Evolutionary conservation across 2,329 filamentous ascomycete genomes (phyloP).

Genomic region (Penicillium expansum): DNA sequence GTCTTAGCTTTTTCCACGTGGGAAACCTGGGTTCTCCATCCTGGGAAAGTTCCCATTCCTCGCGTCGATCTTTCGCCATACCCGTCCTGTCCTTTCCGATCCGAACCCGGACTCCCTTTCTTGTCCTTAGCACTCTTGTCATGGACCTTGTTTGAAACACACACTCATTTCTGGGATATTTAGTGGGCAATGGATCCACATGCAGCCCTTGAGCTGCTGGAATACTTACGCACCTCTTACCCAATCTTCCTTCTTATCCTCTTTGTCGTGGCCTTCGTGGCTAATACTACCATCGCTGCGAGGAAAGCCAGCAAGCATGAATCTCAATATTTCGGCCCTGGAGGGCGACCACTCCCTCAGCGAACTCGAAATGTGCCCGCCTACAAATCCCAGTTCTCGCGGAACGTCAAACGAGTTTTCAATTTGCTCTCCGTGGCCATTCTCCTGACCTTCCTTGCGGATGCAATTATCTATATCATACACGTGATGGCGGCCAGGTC

Average conservation of each 20-base stretch:
- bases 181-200: conserved; percentile 35
- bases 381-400: conserved; percentile 58
- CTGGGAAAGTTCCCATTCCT: conserved; percentile 1
- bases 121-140: conserved; percentile 23
- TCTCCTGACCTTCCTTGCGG: conserved; percentile 71
- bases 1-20: conserved; percentile 8
- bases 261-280: conserved; percentile 62
- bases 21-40: conserved; percentile 2
- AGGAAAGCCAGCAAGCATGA: conserved; percentile 47
- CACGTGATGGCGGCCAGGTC: conserved; percentile 68
- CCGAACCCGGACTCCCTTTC: conserved; percentile 14
- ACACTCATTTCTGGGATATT: not conserved
- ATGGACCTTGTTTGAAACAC: conserved; percentile 33
- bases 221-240: conserved; percentile 56
- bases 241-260: conserved; percentile 63
- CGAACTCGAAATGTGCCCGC: conserved; percentile 52
- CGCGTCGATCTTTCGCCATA: conserved; percentile 22
- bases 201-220: conserved; percentile 45
- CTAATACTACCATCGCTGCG: conserved; percentile 58
- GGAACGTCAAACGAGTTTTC: conserved; percentile 68
- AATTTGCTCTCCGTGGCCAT: conserved; percentile 70
- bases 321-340: conserved; percentile 67
- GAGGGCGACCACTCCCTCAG: conserved; percentile 80
- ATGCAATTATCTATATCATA: conserved; percentile 68
- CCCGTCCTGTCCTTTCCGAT: conserved; percentile 23